Percentiles rank a stretch among this genome's conserved stretches.
phyloP scores from a whole-genome alignment of 441 rosid genomes.

The Sinapis alba region DNA sequence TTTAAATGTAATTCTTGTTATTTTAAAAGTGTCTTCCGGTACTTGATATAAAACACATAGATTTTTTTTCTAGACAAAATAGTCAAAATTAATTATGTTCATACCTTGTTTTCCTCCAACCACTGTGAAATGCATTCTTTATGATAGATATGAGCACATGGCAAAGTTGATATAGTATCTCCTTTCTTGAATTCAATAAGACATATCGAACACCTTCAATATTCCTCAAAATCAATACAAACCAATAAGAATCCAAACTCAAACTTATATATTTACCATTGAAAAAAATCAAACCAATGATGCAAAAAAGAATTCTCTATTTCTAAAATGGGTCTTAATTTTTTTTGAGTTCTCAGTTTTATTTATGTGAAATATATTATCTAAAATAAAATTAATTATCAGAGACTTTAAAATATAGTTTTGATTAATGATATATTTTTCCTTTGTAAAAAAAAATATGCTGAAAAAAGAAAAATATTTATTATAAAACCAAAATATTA shows the following conservation, averaged over 20 bases:
- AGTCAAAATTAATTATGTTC: neutral
- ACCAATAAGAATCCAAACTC: neutral
- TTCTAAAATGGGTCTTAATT: neutral
- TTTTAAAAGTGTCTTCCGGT: neutral
- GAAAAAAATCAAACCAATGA: neutral
- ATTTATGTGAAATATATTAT: neutral
- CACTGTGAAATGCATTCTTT: constrained; percentile 16
- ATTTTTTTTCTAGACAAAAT: neutral
- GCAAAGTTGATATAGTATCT: constrained; percentile 28
- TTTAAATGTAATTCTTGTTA: neutral
- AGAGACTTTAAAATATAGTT: neutral
- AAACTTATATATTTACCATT: neutral
- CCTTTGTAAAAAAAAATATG: neutral
- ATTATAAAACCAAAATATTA: neutral
- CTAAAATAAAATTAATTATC: neutral
- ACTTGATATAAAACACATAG: neutral
- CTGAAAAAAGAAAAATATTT: neutral
- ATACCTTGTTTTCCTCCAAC: constrained; percentile 13
- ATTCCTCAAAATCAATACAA: neutral
- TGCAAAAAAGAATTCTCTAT: neutral
- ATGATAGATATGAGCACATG: constrained; percentile 29
- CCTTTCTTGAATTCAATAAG: neutral
- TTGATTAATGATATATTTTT: neutral
- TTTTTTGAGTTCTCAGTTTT: neutral
- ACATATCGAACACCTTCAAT: constrained; percentile 32